Percentiles rank a stretch among this genome's conserved stretches.
phyloP scores from a whole-genome alignment of 2,329 filamentous ascomycete species.

The Tolypocladium album region DNA sequence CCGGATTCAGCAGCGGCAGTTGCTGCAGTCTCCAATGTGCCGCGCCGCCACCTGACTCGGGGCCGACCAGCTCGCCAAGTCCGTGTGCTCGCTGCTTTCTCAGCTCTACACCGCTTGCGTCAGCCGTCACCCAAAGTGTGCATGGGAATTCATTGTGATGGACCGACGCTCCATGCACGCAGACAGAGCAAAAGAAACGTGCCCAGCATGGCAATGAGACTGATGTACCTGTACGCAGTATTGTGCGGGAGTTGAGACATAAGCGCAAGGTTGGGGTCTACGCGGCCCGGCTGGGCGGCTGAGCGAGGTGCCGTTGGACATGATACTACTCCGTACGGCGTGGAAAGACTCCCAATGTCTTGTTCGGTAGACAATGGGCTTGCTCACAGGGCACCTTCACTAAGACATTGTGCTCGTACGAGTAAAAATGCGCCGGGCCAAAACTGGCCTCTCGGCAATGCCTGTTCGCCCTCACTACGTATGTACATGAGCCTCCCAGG shows the following conservation, averaged over 20 bases:
- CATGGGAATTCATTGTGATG: neutral
- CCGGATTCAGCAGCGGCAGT: neutral
- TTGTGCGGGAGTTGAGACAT: neutral
- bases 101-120: neutral
- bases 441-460: slow-evolving; percentile 28
- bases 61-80: neutral
- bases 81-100: neutral
- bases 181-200: neutral
- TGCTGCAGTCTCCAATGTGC: neutral
- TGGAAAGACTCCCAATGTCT: neutral
- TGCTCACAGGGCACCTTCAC: neutral
- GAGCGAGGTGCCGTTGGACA: too few relatives aligned
- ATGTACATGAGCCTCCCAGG: slow-evolving; percentile 15
- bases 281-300: neutral
- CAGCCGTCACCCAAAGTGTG: neutral
- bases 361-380: neutral
- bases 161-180: neutral
- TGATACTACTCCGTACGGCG: neutral
- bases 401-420: neutral
- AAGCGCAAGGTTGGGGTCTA: neutral
- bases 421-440: slow-evolving; percentile 17
- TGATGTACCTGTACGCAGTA: neutral
- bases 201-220: neutral
- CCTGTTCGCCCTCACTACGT: slow-evolving; percentile 17
- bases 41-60: neutral